Evolutionary conservation across 1,284 basidiomycete species (phyloP).

Genomic region (Porodaedalea pini): DNA sequence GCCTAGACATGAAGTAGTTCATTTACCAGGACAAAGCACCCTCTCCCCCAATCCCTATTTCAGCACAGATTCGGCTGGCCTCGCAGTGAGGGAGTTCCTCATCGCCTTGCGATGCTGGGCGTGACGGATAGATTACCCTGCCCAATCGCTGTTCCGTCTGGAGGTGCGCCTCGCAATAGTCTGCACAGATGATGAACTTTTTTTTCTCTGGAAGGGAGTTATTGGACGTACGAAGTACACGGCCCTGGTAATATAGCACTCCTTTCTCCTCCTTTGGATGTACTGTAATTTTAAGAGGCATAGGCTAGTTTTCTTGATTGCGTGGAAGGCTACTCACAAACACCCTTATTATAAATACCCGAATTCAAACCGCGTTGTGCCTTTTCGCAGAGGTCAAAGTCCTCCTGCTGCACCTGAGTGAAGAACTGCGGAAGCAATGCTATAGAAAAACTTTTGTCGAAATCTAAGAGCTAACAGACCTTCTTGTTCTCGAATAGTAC

Average conservation of each 20-base stretch:
- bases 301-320: background rate
- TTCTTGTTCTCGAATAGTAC: conserved; percentile 24
- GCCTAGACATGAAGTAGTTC: background rate
- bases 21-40: conserved; percentile 16
- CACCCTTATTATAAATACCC: conserved; percentile 26
- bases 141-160: conserved; percentile 24
- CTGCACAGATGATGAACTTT: conserved; percentile 2
- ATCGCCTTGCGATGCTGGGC: conserved; percentile 10
- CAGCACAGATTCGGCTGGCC: conserved; percentile 12
- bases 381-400: conserved; percentile 24
- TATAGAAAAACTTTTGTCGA: conserved; percentile 16
- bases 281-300: conserved; percentile 9
- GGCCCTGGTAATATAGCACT: conserved; percentile 27
- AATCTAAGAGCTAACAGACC: conserved; percentile 6
- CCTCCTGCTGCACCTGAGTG: conserved; percentile 27
- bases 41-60: background rate
- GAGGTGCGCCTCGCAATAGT: conserved; percentile 23
- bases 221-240: conserved; percentile 21
- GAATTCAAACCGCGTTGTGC: conserved; percentile 26
- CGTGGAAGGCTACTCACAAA: conserved; percentile 11
- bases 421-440: conserved; percentile 11
- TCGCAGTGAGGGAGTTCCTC: conserved; percentile 4
- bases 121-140: conserved; percentile 25
- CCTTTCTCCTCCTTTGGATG: conserved; percentile 27
- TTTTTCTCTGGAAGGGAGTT: background rate